Evolutionary conservation across 2,329 filamentous ascomycete species (phyloP), one percentile per base, ranked within the genome.

Genomic region (Neopestalotiopsis sp.): DNA sequence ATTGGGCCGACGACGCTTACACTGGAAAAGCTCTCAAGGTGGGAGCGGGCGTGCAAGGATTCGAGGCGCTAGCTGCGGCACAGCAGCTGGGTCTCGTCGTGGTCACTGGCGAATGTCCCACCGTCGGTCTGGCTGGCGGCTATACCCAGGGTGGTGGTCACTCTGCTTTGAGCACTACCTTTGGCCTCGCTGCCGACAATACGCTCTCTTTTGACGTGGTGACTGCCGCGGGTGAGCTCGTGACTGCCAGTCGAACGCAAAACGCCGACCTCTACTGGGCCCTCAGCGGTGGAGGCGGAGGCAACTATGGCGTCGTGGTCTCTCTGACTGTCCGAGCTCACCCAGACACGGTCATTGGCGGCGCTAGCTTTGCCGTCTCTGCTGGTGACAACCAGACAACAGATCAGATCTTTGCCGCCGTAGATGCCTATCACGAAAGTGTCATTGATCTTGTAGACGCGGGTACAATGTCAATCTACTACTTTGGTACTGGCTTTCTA

Each of bases 121-220:
- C 84, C 0, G 88, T 91, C 4, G 89, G 88, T 1, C 72, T 88
- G 7, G 84, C 86, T 0, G 90, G 89, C 17, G 89, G 89, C 1
- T 91, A 86, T 72, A 84, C 81, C 3, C 87, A 89, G 74, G 89
- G 88, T 4, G 90, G 88, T 14, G 90, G 90, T 0, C 88, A 90
- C 73, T 84, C 83, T 0, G 80, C 84, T 0, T 80, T 92, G 1
- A 81, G 80, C 40, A 85, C 85, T 1, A 79, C 75, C n/a, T 87
- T 86, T 63, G 90, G 90, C 5, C 80, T 92, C 0, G 86, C 79
- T 13, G 88, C 88, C 0, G 89, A 92, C 71, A 85, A 91, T 64
- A 83, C 85, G 0, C 81, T 13, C 75, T 88, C 82, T 40, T 83
- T 78, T 67, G 79, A 85, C 58, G 83, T 86, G 3, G 79, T 89